Evolutionary conservation across 441 rosid species (phyloP), one percentile per base, ranked within the genome.

Genomic region (Aquilaria agallochum): DNA sequence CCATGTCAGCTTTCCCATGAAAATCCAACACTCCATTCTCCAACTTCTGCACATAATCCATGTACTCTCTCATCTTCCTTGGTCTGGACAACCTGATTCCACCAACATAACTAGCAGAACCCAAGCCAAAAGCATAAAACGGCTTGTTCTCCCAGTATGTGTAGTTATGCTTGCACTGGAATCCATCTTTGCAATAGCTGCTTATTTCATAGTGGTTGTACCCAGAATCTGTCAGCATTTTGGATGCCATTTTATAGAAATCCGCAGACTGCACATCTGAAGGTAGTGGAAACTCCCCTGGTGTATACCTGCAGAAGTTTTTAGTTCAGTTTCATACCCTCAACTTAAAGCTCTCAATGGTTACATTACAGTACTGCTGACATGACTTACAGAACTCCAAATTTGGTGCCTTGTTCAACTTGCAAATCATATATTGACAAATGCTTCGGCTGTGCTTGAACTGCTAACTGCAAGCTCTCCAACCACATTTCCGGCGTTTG

Each of bases 51-150:
- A 94, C 95, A 45, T 80, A 89, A 56, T 68, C 69, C 50, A 65
- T 47, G 77, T 89, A 94, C 61, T 81, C 94, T 68, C 75, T 85
- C 82, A 91, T 80, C 79, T 62, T 89, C 71, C 75, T 91, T 1
- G 97, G 96, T 76, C 97, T 81, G 20, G 99, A 91, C 68, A 95
- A 91, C 78, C 99, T 86, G 63, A 79, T n/a, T 60, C 99, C 97
- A 70, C 80, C 72, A 33, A 87, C 75, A 67, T 75, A 84, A 75
- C 99, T 94, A 30, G 97, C 96, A 62, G 99, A 87, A 60, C 99
- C 99, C 33, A 91, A 87, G 50, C 99, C 99, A 14, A 91, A 91
- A 32, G 73, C 96, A 58, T 91, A 95, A 74, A 91, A 94, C 3
- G 97, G 89, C 45, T 73, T 68, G 80, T 83, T 89, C 83, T 82